Conservation (phyloP, 306 rosid genomes). For the Delonix regia region DNA sequence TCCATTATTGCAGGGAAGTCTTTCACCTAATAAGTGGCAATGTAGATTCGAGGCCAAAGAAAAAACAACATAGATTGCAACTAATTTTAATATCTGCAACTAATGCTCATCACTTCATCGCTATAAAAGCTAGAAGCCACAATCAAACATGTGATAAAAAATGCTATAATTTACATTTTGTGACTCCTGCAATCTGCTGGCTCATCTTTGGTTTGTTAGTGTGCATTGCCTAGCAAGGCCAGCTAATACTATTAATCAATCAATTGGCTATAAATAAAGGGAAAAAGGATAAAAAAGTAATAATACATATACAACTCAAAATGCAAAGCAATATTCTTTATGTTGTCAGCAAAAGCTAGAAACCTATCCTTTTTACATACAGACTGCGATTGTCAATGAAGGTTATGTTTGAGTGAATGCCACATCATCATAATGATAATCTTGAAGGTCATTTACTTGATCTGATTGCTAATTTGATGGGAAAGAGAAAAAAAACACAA, state of each 20-base stretch:
- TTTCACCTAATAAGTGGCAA: too few species aligned
- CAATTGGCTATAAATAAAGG: too few species aligned
- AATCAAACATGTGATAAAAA: background rate
- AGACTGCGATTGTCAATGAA: slow-evolving; percentile 23
- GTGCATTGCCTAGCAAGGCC: background rate
- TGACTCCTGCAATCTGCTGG: background rate
- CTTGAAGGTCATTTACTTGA: slow-evolving; percentile 24
- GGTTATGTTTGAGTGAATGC: slow-evolving; percentile 4
- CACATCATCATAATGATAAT: slow-evolving; percentile 21
- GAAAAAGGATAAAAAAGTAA: slow-evolving; percentile 8
- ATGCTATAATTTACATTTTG: background rate
- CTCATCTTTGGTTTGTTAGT: background rate
- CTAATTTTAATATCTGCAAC: background rate
- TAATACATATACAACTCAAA: slow-evolving; percentile 35
- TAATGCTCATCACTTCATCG: background rate
- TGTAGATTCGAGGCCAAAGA: too few species aligned
- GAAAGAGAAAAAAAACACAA: too few species aligned
- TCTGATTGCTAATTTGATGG: slow-evolving; percentile 43
- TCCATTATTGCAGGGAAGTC: background rate
- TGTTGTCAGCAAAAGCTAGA: slow-evolving; percentile 35
- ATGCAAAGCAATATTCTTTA: slow-evolving; percentile 16
- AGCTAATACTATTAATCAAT: too few species aligned
- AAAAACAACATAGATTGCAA: background rate
- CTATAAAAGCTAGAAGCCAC: background rate
- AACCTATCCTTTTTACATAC: slow-evolving; percentile 34